These are phyloP conservation scores for Candida pseudoviswanathii DNA, from an alignment of 1,139 yeast species.

Conservation along the genomic window DNA sequence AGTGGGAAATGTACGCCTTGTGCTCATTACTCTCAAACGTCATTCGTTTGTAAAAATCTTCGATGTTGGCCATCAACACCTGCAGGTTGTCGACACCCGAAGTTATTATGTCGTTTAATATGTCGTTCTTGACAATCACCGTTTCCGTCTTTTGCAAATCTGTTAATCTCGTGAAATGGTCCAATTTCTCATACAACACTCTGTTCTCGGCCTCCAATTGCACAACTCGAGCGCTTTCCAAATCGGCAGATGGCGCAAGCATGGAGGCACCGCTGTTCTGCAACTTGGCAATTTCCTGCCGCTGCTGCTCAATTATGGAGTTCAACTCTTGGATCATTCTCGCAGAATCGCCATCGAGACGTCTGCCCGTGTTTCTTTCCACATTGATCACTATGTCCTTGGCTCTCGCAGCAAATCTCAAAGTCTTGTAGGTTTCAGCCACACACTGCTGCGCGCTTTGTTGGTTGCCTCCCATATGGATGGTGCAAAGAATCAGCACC, in stretches of 20 bases:
- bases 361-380: constrained; percentile 47
- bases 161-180: constrained; percentile 63
- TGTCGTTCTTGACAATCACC: constrained; percentile 54
- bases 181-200: constrained; percentile 65
- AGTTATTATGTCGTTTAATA: constrained; percentile 52
- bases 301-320: constrained; percentile 47
- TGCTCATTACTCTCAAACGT: constrained; percentile 60
- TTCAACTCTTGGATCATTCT: constrained; percentile 49
- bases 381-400: constrained; percentile 79
- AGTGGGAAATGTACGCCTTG: constrained; percentile 60
- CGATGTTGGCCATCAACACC: constrained; percentile 46
- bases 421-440: constrained; percentile 82
- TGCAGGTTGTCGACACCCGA: constrained; percentile 36
- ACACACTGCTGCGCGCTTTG: constrained; percentile 43
- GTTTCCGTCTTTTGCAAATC: constrained; percentile 61
- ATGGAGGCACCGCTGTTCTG: constrained; percentile 9
- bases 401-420: constrained; percentile 92
- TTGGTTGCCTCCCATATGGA: constrained; percentile 54
- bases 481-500: constrained; percentile 86
- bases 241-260: constrained; percentile 4
- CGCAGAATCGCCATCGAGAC: constrained; percentile 37
- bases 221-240: constrained; percentile 25
- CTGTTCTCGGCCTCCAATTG: constrained; percentile 63
- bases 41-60: constrained; percentile 47
- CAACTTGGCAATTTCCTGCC: constrained; percentile 38